Percentiles rank a stretch among this genome's conserved stretches.
Conservation (phyloP, 2,329 filamentous ascomycete species). For the Trichoderma harzianum region DNA sequence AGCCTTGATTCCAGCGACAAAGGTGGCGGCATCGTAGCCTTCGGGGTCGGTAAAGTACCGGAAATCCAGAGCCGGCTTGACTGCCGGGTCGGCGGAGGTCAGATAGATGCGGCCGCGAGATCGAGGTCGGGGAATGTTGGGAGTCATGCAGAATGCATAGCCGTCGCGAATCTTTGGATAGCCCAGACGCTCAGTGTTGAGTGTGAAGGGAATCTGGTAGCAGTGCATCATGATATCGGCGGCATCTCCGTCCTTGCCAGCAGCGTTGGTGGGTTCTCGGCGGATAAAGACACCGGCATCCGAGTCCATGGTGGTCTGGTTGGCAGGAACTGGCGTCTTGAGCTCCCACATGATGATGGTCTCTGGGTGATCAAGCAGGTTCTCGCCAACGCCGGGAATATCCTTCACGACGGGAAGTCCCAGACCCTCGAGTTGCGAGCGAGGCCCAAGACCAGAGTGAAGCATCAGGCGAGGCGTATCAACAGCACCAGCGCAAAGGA, state of each 20-base stretch:
- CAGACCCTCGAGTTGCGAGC: conserved; percentile 50
- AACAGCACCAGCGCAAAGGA: conserved; percentile 75
- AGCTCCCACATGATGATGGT: conserved; percentile 70
- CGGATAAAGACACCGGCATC: conserved; percentile 87
- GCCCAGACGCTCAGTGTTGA: conserved; percentile 79
- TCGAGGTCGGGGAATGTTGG: conserved; percentile 81
- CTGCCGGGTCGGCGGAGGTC: conserved; percentile 67
- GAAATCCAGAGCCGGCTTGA: conserved; percentile 84
- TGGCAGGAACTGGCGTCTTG: conserved; percentile 68
- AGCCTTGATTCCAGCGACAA: conserved; percentile 72
- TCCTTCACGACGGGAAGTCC: conserved; percentile 55
- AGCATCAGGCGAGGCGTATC: conserved; percentile 71
- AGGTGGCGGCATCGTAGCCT: conserved; percentile 78
- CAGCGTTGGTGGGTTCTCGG: conserved; percentile 67
- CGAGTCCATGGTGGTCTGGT: conserved; percentile 88
- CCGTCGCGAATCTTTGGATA: conserved; percentile 60
- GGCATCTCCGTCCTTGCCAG: conserved; percentile 65
- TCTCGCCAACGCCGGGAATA: conserved; percentile 58
- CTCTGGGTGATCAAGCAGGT: conserved; percentile 59
- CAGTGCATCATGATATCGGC: conserved; percentile 95
- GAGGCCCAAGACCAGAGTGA: conserved; percentile 55
- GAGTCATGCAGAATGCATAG: conserved; percentile 89
- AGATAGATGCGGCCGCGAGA: conserved; percentile 76
- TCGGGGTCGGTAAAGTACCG: conserved; percentile 85
- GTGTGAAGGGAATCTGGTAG: conserved; percentile 90